Evolutionary conservation across 2,329 filamentous ascomycete species (phyloP).

Genomic region (Venturia asperata): DNA sequence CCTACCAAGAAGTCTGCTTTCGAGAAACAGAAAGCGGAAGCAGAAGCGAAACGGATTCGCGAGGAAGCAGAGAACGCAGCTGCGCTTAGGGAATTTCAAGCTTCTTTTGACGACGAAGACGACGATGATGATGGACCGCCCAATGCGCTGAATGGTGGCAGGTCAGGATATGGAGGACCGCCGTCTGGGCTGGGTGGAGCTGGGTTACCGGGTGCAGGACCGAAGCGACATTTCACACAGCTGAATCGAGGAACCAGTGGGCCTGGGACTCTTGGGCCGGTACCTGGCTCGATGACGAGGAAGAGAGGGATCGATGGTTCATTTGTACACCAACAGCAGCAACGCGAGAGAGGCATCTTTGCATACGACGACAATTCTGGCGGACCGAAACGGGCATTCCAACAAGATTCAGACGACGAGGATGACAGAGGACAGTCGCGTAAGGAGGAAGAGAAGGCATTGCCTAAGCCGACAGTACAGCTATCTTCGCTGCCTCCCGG

Average conservation of each 20-base stretch:
- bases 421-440: conserved; percentile 35
- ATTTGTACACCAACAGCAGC: conserved; percentile 26
- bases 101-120: conserved; percentile 41
- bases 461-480: conserved; percentile 49
- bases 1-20: conserved; percentile 79
- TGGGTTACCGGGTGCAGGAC: conserved; percentile 22
- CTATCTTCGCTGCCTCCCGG: conserved; percentile 48
- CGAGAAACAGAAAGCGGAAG: conserved; percentile 81
- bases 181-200: conserved; percentile 40
- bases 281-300: conserved; percentile 35
- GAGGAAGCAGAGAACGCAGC: conserved; percentile 84
- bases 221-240: conserved; percentile 52
- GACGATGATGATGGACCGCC: conserved; percentile 19
- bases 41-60: conserved; percentile 76
- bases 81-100: conserved; percentile 80
- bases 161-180: conserved; percentile 23
- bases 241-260: conserved; percentile 42
- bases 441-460: conserved; percentile 40
- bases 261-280: conserved; percentile 42
- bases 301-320: conserved; percentile 41
- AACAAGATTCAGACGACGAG: conserved; percentile 33
- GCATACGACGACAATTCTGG: conserved; percentile 34
- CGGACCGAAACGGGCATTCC: conserved; percentile 37
- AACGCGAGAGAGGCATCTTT: conserved; percentile 31
- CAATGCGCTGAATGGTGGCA: background rate